phyloP scores from a whole-genome alignment of 2,329 filamentous ascomycete species.

The Aspergillus pseudonomiae region DNA sequence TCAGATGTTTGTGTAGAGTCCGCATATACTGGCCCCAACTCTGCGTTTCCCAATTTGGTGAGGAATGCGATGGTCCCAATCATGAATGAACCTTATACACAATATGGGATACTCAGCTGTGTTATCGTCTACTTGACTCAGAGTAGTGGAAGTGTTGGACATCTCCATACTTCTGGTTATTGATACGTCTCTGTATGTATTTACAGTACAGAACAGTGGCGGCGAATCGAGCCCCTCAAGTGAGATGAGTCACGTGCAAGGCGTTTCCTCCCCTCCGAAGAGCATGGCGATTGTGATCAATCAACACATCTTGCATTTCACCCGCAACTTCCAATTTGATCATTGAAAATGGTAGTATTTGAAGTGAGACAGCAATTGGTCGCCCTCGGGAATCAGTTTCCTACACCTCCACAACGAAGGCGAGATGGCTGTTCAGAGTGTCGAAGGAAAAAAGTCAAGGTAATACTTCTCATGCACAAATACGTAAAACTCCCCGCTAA shows the following conservation, averaged over 20 bases:
- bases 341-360: neutral
- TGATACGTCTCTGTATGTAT: neutral
- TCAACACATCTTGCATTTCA: neutral
- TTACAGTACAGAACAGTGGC: neutral
- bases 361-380: neutral
- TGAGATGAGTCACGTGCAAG: neutral
- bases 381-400: neutral
- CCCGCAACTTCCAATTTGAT: too few relatives aligned
- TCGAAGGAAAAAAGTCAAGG: constrained; percentile 34
- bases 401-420: constrained; percentile 24
- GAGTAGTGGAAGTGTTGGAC: neutral
- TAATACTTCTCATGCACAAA: constrained; percentile 7
- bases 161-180: neutral
- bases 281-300: neutral
- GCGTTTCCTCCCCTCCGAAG: neutral
- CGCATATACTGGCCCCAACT: neutral
- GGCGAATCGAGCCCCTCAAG: neutral
- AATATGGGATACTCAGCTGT: neutral
- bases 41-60: neutral
- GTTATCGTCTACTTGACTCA: neutral
- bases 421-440: constrained; percentile 35
- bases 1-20: neutral
- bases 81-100: too few relatives aligned
- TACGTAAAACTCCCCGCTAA: neutral
- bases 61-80: neutral